A percentile compares a stretch with the other conserved stretches of the same genome.
These are phyloP conservation scores for Leucogyrophana mollusca DNA, from an alignment of 768 basidiomycete genomes.

Conservation along the genomic window DNA sequence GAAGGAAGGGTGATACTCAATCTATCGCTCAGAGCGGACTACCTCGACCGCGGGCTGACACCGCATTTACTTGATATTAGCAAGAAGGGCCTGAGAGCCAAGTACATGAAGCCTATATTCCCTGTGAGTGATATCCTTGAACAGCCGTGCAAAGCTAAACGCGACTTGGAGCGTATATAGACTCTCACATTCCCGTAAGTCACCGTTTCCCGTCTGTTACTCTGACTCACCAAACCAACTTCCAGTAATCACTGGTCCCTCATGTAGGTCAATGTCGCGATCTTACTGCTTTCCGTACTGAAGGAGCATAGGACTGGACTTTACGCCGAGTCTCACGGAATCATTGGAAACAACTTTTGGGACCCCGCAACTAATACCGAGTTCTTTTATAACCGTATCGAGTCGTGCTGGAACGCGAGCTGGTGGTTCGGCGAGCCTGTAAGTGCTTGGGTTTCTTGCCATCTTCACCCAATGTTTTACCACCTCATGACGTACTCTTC, in stretches of 20 bases:
- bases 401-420: conserved; percentile 56
- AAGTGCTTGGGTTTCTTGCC: conserved; percentile 20
- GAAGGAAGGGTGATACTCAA: conserved; percentile 8
- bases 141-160: conserved; percentile 4
- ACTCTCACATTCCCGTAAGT: conserved; percentile 89
- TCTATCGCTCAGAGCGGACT: conserved; percentile 61
- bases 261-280: conserved; percentile 49
- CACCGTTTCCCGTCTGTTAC: conserved; percentile 3
- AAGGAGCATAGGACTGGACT: conserved; percentile 70
- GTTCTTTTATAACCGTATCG: conserved; percentile 69
- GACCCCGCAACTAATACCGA: conserved; percentile 62
- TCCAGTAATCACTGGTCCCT: conserved; percentile 86
- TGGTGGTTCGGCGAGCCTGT: conserved; percentile 96
- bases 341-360: conserved; percentile 90
- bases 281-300: background rate
- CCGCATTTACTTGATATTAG: conserved; percentile 81
- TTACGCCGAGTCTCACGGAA: conserved; percentile 87
- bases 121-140: conserved; percentile 54
- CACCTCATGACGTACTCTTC: conserved; percentile 2
- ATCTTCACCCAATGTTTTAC: no score
- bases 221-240: background rate
- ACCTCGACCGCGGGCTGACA: conserved; percentile 81
- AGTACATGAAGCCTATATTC: conserved; percentile 85
- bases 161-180: conserved; percentile 36
- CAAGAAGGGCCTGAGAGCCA: conserved; percentile 81